phyloP scores from a whole-genome alignment of 2,329 filamentous ascomycete species.

The Aspergillus uvarum region DNA sequence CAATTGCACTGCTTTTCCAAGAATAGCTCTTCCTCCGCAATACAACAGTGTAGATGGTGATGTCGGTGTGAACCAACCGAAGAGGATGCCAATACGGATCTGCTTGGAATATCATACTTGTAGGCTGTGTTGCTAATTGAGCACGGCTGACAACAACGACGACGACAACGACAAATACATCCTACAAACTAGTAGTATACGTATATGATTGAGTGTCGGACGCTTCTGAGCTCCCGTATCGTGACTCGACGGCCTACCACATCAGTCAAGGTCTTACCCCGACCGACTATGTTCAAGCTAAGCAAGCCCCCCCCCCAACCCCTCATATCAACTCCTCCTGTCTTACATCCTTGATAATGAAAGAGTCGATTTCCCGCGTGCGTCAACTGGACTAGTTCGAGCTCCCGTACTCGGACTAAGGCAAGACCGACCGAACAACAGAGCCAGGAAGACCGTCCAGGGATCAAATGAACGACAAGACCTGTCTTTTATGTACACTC shows the following conservation, averaged over 20 bases:
- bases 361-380: conserved; percentile 6
- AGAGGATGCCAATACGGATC: neutral
- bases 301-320: neutral
- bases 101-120: neutral
- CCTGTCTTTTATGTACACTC: neutral
- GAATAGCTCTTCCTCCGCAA: conserved; percentile 8
- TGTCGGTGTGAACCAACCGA: conserved; percentile 7
- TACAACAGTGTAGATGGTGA: neutral
- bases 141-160: neutral
- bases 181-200: too few species aligned
- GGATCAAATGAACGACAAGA: neutral
- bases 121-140: neutral
- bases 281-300: neutral
- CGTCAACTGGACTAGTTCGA: neutral
- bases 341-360: neutral
- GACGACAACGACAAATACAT: too few species aligned
- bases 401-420: conserved; percentile 3
- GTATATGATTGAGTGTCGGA: too few species aligned
- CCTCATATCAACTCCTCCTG: neutral
- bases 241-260: too few species aligned
- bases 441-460: neutral
- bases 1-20: conserved; percentile 4
- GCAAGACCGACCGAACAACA: neutral
- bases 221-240: too few species aligned
- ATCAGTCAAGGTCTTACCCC: too few species aligned